phyloP scores from a whole-genome alignment of 1,284 basidiomycete genomes.

The Cryptococcus sp. region DNA sequence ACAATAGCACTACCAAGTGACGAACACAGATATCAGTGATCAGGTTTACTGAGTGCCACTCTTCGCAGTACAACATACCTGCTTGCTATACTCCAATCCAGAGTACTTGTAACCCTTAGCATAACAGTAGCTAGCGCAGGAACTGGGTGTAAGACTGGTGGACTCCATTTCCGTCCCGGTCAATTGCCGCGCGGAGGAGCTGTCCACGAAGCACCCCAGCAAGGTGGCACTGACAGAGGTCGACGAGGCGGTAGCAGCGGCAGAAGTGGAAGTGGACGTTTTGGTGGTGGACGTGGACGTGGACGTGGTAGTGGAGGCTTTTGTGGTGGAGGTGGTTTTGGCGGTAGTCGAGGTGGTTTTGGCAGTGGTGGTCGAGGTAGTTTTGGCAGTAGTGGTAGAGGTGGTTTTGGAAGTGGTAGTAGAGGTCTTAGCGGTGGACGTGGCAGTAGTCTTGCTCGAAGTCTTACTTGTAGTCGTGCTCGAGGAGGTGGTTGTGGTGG shows the following conservation, averaged over 20 bases:
- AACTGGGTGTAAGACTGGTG: constrained; percentile 16
- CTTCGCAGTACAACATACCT: constrained; percentile 17
- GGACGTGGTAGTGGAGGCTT: constrained; percentile 24
- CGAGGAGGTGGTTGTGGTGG: no score
- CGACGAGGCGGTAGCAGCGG: constrained; percentile 14
- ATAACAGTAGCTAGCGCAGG: constrained; percentile 24
- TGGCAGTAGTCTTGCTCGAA: not conserved
- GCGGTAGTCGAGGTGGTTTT: constrained; percentile 15
- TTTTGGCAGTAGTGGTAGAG: constrained; percentile 39
- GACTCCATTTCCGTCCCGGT: constrained; percentile 10
- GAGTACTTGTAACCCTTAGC: constrained; percentile 22
- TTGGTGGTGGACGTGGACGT: constrained; percentile 9
- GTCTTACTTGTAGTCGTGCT: not conserved
- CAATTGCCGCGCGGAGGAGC: constrained; percentile 16
- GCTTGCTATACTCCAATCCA: constrained; percentile 25
- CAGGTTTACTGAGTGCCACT: not conserved
- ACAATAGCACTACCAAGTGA: constrained; percentile 24
- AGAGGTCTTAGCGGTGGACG: not conserved
- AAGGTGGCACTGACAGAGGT: constrained; percentile 13
- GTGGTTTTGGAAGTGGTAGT: not conserved
- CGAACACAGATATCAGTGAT: not conserved
- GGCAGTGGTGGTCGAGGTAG: constrained; percentile 13
- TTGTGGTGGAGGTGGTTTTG: constrained; percentile 13
- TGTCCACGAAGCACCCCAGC: constrained; percentile 41
- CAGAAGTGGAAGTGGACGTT: constrained; percentile 7